Percentiles rank a stretch among this genome's conserved stretches.
These are phyloP conservation scores for Pleurotus platypus DNA, from an alignment of 768 basidiomycete species.

Conservation along the genomic window DNA sequence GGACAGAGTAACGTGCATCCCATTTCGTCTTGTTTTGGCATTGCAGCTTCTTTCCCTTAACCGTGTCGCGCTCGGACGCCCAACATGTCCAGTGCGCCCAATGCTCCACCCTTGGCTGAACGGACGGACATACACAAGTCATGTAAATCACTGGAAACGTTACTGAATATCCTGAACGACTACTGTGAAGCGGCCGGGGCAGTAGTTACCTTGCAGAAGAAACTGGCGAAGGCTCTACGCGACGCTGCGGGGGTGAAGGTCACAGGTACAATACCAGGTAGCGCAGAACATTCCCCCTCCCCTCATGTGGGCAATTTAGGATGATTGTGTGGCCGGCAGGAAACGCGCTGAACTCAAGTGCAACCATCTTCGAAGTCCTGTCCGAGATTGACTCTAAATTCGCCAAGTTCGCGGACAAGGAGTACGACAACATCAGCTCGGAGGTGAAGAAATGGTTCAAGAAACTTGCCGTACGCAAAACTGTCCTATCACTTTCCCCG, in stretches of 20 bases:
- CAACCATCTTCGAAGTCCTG: conserved; percentile 64
- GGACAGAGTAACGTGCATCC: neutral
- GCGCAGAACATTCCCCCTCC: conserved; percentile 15
- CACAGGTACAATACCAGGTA: conserved; percentile 62
- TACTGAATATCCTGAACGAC: conserved; percentile 65
- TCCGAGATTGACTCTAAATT: conserved; percentile 74
- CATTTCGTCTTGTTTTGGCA: neutral
- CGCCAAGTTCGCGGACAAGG: conserved; percentile 70
- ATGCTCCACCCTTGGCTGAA: conserved; percentile 41
- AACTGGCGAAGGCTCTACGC: conserved; percentile 63
- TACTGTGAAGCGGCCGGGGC: conserved; percentile 70
- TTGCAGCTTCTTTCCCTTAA: neutral
- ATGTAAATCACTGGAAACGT: conserved; percentile 69
- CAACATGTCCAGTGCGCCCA: conserved; percentile 18
- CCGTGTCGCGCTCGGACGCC: neutral
- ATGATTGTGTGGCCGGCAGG: conserved; percentile 30
- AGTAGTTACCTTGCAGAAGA: conserved; percentile 67
- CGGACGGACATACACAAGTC: conserved; percentile 76
- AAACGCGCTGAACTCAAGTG: conserved; percentile 63
- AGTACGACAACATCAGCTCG: conserved; percentile 57
- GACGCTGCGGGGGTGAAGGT: conserved; percentile 62
- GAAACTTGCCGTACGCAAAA: conserved; percentile 62
- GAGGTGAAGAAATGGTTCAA: conserved; percentile 88
- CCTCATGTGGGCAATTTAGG: too few relatives aligned
- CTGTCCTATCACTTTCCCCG: conserved; percentile 4